phyloP scores from a whole-genome alignment of 768 basidiomycete species.

The Mycena indigotica region DNA sequence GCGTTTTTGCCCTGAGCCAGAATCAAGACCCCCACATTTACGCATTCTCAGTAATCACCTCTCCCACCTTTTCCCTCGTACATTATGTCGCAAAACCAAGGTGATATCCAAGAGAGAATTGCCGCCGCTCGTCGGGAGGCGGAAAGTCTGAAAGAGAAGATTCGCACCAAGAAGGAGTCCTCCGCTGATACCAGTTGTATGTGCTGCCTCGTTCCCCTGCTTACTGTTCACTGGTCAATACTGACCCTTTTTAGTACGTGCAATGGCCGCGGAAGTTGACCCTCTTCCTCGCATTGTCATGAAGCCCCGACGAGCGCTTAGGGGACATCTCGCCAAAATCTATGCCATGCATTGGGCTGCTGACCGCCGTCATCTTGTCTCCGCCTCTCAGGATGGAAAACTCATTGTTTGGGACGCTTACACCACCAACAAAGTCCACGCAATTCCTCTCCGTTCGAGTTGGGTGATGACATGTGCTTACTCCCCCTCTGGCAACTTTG shows the following conservation, averaged over 20 bases:
- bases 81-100: constrained; percentile 76
- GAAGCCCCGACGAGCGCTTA: constrained; percentile 92
- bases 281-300: constrained; percentile 95
- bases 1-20: neutral
- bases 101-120: constrained; percentile 89
- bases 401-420: constrained; percentile 99
- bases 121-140: constrained; percentile 96
- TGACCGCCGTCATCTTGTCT: constrained; percentile 96
- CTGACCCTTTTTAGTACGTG: constrained; percentile 65
- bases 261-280: constrained; percentile 98
- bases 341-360: constrained; percentile 99
- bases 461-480: constrained; percentile 99
- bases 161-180: constrained; percentile 92
- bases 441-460: constrained; percentile 94
- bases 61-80: constrained; percentile 6
- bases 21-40: constrained; percentile 16
- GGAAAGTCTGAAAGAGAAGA: constrained; percentile 98
- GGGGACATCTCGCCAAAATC: constrained; percentile 98
- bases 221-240: constrained; percentile 21
- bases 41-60: constrained; percentile 12
- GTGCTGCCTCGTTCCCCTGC: constrained; percentile 40
- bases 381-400: constrained; percentile 99
- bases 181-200: constrained; percentile 96
- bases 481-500: constrained; percentile 94
- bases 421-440: constrained; percentile 99